Evolutionary conservation across 225 moss, liverwort and hornwort species (phyloP), one percentile per base, ranked within the genome.

Genomic region (Polytrichum commune): DNA sequence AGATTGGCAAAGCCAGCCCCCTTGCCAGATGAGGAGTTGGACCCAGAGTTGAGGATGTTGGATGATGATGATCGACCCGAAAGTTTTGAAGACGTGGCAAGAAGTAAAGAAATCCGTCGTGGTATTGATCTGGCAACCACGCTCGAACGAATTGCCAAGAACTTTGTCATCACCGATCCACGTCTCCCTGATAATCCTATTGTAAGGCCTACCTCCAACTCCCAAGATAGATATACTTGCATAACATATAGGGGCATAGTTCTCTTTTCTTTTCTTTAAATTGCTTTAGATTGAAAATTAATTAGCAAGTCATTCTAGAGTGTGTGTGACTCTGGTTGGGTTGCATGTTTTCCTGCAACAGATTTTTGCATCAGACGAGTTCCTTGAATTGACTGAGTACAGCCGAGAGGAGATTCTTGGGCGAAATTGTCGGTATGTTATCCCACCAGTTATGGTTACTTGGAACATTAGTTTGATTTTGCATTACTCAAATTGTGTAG

Each of bases 351-450:
- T 29, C 13, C 29, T 13, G 26, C 64, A 69, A 75, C 78, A 88
- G 94, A 96, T 96, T 60, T 96, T 96, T 76, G 96, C 96, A 6
- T 96, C 96, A 8, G 96, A 96, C 55, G 91, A 96, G 83, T 96
- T 96, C 69, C 79, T 96, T 35, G 96, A 96, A 80, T 73, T 96
- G 83, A 96, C 96, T 6, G 96, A 96, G 81, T 96, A 96, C 73
- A 30, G 58, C 18, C 88, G 93, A 60, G 93, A 93, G 82, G 96
- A 96, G 71, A 93, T 96, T 73, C 79, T 96, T 62, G 93, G 96
- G 28, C 73, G 85, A 20, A 96, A 96, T 60, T 96, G 96, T 78
- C 88, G 96, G 86, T 88, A 77, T 46, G 46, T 46, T 46, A 46
- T 46, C 16, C 46, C 46, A 46, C 46, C 13, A 46, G 8, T 13